A percentile compares a stretch with the other conserved stretches of the same genome.
These are phyloP conservation scores for Dactylis glomerata DNA, from an alignment of 176 grass and related monocot genomes.

Conservation along the genomic window DNA sequence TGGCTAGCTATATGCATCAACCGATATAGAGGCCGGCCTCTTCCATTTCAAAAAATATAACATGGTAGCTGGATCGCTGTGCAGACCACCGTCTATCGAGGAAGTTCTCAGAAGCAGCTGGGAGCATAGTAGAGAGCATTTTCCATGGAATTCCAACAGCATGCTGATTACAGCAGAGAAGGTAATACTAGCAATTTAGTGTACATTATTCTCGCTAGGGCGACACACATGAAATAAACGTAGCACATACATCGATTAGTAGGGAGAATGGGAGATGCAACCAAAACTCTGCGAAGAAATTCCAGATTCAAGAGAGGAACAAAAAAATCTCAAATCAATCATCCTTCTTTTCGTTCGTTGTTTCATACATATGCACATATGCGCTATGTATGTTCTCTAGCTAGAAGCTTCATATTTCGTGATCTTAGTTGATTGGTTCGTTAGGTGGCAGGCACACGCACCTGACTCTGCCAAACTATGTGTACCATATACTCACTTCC, in stretches of 20 bases:
- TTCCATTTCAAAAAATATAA: no score
- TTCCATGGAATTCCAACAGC: constrained; percentile 19
- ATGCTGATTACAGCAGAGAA: constrained; percentile 2
- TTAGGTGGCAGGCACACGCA: constrained; percentile 14
- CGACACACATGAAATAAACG: neutral
- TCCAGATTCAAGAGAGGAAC: no score
- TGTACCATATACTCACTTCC: constrained; percentile 16
- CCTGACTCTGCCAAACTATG: constrained; percentile 3
- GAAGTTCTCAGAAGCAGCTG: constrained; percentile 35
- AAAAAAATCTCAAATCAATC: no score
- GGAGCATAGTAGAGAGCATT: constrained; percentile 32
- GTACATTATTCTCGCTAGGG: neutral
- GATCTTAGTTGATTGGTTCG: neutral
- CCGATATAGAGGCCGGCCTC: no score
- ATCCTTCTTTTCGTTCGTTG: no score
- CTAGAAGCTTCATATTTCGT: no score
- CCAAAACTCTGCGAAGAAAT: neutral
- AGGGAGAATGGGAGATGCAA: neutral
- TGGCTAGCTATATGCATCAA: no score
- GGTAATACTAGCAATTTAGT: neutral
- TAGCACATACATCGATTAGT: neutral
- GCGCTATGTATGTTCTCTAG: no score
- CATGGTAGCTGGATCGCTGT: neutral
- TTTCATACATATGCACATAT: no score
- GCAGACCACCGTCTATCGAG: constrained; percentile 38